Evolutionary conservation across 2,329 filamentous ascomycete genomes (phyloP).

Genomic region (Nemania bipapillata): DNA sequence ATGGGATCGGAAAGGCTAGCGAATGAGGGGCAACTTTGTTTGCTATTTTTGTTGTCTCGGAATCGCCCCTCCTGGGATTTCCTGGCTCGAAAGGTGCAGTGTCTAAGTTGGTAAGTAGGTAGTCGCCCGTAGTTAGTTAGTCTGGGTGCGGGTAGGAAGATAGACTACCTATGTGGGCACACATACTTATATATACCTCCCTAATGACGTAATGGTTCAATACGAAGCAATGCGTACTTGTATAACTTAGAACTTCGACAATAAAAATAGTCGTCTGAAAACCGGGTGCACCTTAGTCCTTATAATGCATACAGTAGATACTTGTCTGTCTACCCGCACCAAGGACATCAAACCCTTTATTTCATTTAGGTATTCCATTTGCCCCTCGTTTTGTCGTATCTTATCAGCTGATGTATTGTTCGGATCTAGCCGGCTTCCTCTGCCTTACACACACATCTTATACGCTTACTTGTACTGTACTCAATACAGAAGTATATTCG

Average conservation of each 20-base stretch:
- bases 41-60: not conserved
- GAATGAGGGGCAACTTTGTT: constrained; percentile 16
- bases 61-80: not conserved
- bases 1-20: not conserved
- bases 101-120: not conserved
- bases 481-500: too few species aligned
- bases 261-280: not conserved
- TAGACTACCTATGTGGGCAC: too few species aligned
- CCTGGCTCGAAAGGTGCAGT: not conserved
- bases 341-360: too few species aligned
- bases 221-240: not conserved
- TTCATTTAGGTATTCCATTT: not conserved
- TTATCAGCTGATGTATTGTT: constrained; percentile 20
- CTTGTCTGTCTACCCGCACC: too few species aligned
- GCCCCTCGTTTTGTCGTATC: constrained; percentile 27
- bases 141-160: not conserved
- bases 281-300: not conserved
- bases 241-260: too few species aligned
- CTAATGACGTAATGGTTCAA: constrained; percentile 13
- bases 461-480: too few species aligned
- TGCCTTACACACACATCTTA: not conserved
- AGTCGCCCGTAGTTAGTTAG: not conserved
- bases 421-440: constrained; percentile 11
- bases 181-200: too few species aligned
- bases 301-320: too few species aligned